These are phyloP conservation scores for Annulohypoxylon stygium DNA, from an alignment of 495 filamentous ascomycete genomes.

Conservation along the genomic window DNA sequence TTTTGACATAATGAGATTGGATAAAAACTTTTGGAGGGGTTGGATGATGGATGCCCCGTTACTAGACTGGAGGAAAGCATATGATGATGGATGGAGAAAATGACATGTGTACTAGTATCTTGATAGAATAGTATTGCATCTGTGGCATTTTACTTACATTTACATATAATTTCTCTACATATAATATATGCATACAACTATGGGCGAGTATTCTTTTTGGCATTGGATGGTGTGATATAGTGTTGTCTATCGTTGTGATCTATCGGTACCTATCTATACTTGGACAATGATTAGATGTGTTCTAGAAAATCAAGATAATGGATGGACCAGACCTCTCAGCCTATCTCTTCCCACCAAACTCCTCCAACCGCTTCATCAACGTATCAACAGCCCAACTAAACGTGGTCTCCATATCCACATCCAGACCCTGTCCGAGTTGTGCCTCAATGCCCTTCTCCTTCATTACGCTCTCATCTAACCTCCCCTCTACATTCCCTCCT, in stretches of 20 bases:
- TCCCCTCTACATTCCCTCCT: slow-evolving; percentile 70
- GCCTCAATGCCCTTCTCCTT: slow-evolving; percentile 61
- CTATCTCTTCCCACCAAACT: slow-evolving; percentile 32
- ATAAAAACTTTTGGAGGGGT: background rate
- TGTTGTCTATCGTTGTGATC: too few relatives aligned
- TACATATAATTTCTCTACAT: slow-evolving; percentile 1
- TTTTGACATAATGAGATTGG: background rate
- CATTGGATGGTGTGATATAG: too few relatives aligned
- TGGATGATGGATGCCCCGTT: background rate
- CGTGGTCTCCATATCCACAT: slow-evolving; percentile 64
- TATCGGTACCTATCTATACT: too few relatives aligned
- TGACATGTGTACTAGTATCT: background rate
- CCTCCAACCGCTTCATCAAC: slow-evolving; percentile 58
- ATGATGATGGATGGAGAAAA: background rate
- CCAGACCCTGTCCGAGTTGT: slow-evolving; percentile 44
- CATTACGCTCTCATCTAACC: slow-evolving; percentile 60
- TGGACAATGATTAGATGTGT: too few relatives aligned
- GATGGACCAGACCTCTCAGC: background rate
- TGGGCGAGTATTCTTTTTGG: background rate
- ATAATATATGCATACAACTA: background rate
- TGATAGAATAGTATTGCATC: slow-evolving; percentile 7
- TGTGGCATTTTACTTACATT: slow-evolving; percentile 6
- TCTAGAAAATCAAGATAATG: background rate
- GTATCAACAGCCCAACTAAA: slow-evolving; percentile 68
- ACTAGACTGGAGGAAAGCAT: slow-evolving; percentile 9